Percentiles rank a stretch among this genome's conserved stretches.
Evolutionary conservation across 2,329 filamentous ascomycete genomes (phyloP).

Genomic region (Trichoderma koningii): DNA sequence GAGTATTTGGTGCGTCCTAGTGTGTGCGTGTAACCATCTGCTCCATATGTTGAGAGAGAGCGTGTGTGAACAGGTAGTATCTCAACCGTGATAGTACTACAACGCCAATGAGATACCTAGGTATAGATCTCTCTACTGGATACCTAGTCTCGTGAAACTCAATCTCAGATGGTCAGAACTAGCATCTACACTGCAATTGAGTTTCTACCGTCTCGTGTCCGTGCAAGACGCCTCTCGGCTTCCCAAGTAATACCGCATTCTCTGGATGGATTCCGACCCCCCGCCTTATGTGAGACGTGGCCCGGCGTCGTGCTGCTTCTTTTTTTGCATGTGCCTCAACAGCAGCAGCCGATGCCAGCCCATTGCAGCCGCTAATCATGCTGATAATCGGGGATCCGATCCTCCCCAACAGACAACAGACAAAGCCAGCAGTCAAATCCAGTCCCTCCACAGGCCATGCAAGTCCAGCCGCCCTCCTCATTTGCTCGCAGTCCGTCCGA

Average conservation of each 20-base stretch:
- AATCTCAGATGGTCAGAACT: no score
- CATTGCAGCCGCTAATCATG: not conserved
- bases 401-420: not conserved
- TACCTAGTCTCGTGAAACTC: no score
- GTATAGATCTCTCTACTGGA: no score
- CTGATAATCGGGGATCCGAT: not conserved
- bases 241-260: constrained; percentile 8
- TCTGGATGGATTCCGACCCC: not conserved
- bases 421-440: no score
- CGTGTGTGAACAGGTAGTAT: not conserved
- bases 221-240: not conserved
- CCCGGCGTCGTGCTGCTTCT: not conserved
- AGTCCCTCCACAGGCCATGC: constrained; percentile 15
- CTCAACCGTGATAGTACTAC: no score
- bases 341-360: no score
- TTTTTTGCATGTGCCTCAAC: constrained; percentile 12
- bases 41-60: no score
- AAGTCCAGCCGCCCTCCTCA: constrained; percentile 3
- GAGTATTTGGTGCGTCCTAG: no score
- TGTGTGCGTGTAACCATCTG: no score
- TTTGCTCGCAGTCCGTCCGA: constrained; percentile 10
- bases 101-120: no score
- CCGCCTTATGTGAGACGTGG: constrained; percentile 22
- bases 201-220: not conserved
- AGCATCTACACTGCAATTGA: no score